Evolutionary conservation across 495 filamentous ascomycete species (phyloP), one percentile per base, ranked within the genome.

Genomic region (Diplogelasinospora grovesii): DNA sequence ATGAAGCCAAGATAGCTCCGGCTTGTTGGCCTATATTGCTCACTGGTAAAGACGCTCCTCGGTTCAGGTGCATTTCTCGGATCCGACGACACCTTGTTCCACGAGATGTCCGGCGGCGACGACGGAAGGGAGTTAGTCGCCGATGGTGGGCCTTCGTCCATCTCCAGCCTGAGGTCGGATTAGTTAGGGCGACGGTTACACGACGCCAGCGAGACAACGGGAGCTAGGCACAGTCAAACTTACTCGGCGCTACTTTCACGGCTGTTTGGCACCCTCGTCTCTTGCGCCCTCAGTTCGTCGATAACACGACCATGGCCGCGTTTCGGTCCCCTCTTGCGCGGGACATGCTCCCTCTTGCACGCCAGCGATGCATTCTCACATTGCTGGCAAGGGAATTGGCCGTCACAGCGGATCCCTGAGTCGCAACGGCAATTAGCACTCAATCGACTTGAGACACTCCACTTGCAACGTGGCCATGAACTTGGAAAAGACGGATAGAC

Each of bases 291-390:
- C 4, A 64, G 41, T 45, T 54, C 50, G 46, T 61, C 52, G 25
- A 64, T 60, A 2, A 64, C 56, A 39, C 52, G 45, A 4, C 60
- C 60, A 39, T 45, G 54, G 15, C 60, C 60, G 14, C 48, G 47
- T 36, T 62, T 64, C 1, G 61, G 61, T 21, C 59, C 61, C 21
- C 59, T 42, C 36, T 54, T 60, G 13, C 54, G 48, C 2, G 59
- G 61, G n/a, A 62, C 50, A 45, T 64, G 59, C 6, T 62, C 54
- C 27, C 61, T 51, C 46, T 56, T 64, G 48, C 61, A 64, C 22
- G 29, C 31, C 33, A 64, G 39, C 4, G 38, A 35, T 8, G 59
- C 56, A 45, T 42, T 45, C 23, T 36, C 29, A 36, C 61, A 64
- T 36, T 56, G 61, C 26, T 55, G 45, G 39, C 59, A 64, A 4